Conservation (phyloP, 768 basidiomycete species). For the Psilocybe tampanensis region DNA sequence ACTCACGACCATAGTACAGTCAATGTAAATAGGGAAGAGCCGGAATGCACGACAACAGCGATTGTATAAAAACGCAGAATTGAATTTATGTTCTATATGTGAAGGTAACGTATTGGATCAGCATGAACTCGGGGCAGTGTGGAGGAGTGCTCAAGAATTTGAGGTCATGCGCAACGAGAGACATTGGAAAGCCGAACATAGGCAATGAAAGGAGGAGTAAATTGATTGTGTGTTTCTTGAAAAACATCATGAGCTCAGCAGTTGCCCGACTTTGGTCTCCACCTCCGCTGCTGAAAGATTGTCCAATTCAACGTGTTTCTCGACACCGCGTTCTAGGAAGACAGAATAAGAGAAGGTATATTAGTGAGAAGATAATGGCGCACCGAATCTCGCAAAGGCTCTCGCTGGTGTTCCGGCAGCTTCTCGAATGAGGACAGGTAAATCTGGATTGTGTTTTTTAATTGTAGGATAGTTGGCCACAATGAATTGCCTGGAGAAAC, state of each 20-base stretch:
- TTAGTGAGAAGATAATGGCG: conserved; percentile 29
- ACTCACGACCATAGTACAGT: conserved; percentile 3
- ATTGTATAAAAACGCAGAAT: neutral
- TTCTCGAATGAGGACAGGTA: conserved; percentile 84
- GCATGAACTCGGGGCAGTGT: too few species aligned
- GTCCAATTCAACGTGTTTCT: conserved; percentile 81
- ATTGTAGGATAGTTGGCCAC: conserved; percentile 70
- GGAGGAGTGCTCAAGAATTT: neutral
- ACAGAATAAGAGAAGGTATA: conserved; percentile 7
- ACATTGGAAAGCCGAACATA: neutral
- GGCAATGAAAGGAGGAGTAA: neutral
- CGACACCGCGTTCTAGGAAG: conserved; percentile 71
- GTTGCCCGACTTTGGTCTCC: conserved; percentile 65
- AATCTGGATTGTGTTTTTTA: conserved; percentile 83
- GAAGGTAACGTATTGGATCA: too few species aligned
- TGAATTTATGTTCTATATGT: too few species aligned
- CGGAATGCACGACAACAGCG: neutral
- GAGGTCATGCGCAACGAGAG: neutral
- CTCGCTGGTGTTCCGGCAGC: conserved; percentile 80
- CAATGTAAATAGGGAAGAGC: neutral
- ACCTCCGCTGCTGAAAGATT: conserved; percentile 74
- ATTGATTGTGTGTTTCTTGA: conserved; percentile 7
- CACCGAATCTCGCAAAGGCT: conserved; percentile 86
- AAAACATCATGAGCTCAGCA: conserved; percentile 47
- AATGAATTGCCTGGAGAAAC: conserved; percentile 71